Base-by-base conservation (phyloP, 108 stramenopile genomes). In the Skeletonema marinoi region DNA sequence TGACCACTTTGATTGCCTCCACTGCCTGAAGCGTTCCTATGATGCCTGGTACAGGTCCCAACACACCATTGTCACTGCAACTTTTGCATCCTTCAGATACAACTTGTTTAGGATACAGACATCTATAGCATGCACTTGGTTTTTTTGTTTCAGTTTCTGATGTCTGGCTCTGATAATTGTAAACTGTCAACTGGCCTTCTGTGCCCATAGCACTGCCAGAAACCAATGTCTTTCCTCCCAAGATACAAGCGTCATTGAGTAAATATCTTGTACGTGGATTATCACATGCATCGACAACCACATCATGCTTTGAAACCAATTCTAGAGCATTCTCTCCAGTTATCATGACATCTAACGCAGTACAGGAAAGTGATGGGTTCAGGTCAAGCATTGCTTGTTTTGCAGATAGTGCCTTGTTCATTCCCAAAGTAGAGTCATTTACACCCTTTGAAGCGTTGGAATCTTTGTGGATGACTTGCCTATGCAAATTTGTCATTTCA, bases 221-320 rank as follows among this genome's bases (percentile, higher is more conserved):
- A 8, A 96, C 89, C 59, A 96, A 66, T 30, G 91, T 82, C 66
- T 81, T 87, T 3, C 85, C 82, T 32, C 89, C 85, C 32, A 98
- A 51, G 14, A 95, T 91, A 58, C 98, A 98, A 8, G 98, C 99
- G 78, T 99, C 99, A 66, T 97, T 97, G 32, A 99, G 63, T 19
- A 98, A 59, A 84, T 99, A 99, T 58, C 97, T 92, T 7, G 98
- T 97, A 51, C 78, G 80, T n/a, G 96, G 98, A 75, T 98, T 99
- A 75, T 99, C 99, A 30, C 92, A 90, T 8, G 95, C 96, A 77
- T 99, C 99, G 3, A 99, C 84, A 4, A 99, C 87, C 16, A 96
- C 78, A 70, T 96, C 92, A 70, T 90, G 85, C 33, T 70, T 32
- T 17, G 81, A 82, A 9, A 92, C 82, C 32, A 93, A 65, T 19